phyloP scores from a whole-genome alignment of 169 alveolate genomes.

The Theileria orientalis region DNA sequence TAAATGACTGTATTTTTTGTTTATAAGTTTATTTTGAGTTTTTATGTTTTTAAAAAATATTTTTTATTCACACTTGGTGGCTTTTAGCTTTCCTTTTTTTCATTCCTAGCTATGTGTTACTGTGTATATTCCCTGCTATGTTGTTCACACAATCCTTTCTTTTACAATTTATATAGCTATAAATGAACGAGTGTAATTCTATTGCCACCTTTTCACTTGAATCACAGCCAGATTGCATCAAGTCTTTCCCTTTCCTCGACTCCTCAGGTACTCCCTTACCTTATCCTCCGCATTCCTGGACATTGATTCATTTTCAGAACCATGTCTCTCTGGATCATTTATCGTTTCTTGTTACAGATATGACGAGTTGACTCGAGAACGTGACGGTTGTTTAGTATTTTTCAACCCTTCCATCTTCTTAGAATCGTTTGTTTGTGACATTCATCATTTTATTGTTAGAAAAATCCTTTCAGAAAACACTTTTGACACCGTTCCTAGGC shows the following conservation, averaged over 20 bases:
- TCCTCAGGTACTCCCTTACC: slow-evolving; percentile 3
- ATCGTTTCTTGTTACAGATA: slow-evolving; percentile 32
- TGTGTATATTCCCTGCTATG: no score
- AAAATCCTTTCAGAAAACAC: neutral
- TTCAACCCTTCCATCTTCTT: slow-evolving; percentile 34
- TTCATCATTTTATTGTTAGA: neutral
- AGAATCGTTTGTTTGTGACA: slow-evolving; percentile 17
- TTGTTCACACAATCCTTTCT: no score
- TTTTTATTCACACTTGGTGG: no score
- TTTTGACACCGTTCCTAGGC: neutral
- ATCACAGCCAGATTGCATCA: slow-evolving; percentile 49
- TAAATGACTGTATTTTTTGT: no score
- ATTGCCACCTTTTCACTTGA: slow-evolving; percentile 2
- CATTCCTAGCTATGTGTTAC: no score
- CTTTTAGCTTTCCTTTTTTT: no score
- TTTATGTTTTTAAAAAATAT: no score
- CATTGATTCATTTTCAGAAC: slow-evolving; percentile 25
- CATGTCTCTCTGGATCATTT: slow-evolving; percentile 7
- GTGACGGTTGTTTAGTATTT: slow-evolving; percentile 29
- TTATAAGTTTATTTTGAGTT: no score
- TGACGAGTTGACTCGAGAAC: neutral
- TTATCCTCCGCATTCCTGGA: no score
- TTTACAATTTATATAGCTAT: no score
- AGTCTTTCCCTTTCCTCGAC: slow-evolving; percentile 25
- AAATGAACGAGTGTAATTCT: neutral